A percentile compares a stretch with the other conserved stretches of the same genome.
Evolutionary conservation across 768 basidiomycete genomes (phyloP).

Genomic region (Tulasnella sp.): DNA sequence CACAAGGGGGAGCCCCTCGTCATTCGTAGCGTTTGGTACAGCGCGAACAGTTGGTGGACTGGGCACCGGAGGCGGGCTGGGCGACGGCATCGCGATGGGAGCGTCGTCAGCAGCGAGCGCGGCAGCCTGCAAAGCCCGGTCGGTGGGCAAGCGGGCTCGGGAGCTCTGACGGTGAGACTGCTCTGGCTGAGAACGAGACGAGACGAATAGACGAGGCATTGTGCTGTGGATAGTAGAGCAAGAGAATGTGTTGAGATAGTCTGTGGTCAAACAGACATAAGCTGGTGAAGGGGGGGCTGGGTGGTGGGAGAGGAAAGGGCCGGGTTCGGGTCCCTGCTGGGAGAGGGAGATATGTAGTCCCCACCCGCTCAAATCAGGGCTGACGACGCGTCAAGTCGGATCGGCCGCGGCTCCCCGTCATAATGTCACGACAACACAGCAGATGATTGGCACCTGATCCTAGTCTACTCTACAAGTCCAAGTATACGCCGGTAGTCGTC

Average conservation of each 20-base stretch:
- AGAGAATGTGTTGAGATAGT: background rate
- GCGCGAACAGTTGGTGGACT: background rate
- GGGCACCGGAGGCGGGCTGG: background rate
- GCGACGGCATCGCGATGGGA: slow-evolving; percentile 5
- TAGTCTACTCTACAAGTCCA: slow-evolving; percentile 21
- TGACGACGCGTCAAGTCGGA: background rate
- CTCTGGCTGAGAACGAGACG: slow-evolving; percentile 1
- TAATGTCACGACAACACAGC: background rate
- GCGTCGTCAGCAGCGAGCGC: background rate
- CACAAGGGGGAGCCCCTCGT: slow-evolving; percentile 1
- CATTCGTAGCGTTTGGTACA: slow-evolving; percentile 2
- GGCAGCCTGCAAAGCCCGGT: background rate
- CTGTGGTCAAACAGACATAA: background rate
- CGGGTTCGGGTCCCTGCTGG: background rate
- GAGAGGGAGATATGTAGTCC: background rate
- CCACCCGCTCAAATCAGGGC: background rate
- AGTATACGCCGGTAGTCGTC: slow-evolving; percentile 80
- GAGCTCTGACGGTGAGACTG: slow-evolving; percentile 8
- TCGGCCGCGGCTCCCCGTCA: too few species aligned
- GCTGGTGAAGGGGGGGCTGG: background rate
- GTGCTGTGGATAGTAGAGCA: background rate
- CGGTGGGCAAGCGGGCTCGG: slow-evolving; percentile 1
- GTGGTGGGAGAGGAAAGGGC: background rate
- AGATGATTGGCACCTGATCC: too few species aligned
- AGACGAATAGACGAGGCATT: slow-evolving; percentile 15